These are phyloP conservation scores for Calonectria leucothoes DNA, from an alignment of 2,329 filamentous ascomycete species.

Conservation along the genomic window DNA sequence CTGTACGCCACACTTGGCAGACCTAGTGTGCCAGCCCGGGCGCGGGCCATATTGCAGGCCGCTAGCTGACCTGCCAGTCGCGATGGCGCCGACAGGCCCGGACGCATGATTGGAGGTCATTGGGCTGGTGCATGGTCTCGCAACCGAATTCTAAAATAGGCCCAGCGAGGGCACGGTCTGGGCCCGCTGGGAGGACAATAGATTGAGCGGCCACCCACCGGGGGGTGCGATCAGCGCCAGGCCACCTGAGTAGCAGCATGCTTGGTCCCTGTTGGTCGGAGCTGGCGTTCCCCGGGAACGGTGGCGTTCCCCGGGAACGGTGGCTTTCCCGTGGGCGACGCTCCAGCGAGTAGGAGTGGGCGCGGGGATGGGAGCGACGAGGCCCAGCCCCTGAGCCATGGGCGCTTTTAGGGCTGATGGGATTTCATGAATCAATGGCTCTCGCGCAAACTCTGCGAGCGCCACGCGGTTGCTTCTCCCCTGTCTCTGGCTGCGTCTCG, in stretches of 20 bases:
- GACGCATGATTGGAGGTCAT: background rate
- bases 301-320: slow-evolving; percentile 8
- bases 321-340: background rate
- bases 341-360: background rate
- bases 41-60: background rate
- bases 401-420: background rate
- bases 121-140: background rate
- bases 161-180: background rate
- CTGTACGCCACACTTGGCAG: background rate
- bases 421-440: background rate
- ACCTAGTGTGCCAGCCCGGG: background rate
- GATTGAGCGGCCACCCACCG: background rate
- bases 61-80: slow-evolving; percentile 4
- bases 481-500: background rate
- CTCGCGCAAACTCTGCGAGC: background rate
- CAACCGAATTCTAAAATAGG: slow-evolving; percentile 15
- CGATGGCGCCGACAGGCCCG: background rate
- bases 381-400: background rate
- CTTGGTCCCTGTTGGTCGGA: background rate
- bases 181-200: background rate
- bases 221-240: slow-evolving; percentile 1
- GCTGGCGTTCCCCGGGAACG: background rate
- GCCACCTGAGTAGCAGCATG: background rate
- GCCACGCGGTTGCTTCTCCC: background rate
- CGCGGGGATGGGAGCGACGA: background rate